A percentile compares a stretch with the other conserved stretches of the same genome.
These are phyloP conservation scores for Hippophae rhamnoides DNA, from an alignment of 306 rosid genomes.

Conservation along the genomic window DNA sequence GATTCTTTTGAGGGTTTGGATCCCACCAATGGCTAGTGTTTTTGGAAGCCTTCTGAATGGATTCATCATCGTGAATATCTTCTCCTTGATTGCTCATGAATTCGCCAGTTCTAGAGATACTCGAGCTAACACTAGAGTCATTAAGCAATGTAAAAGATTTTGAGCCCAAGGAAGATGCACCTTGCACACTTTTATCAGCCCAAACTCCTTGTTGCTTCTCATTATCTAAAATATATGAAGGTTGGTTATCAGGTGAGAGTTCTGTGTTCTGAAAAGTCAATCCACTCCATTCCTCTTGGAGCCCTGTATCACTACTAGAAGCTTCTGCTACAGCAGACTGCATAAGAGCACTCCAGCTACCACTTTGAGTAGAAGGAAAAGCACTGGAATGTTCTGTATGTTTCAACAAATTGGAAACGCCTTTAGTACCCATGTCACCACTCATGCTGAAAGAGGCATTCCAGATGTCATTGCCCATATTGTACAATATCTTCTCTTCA, in stretches of 20 bases:
- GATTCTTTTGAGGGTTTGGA: slow-evolving; percentile 22
- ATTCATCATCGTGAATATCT: slow-evolving; percentile 8
- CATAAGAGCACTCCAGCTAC: slow-evolving; percentile 64
- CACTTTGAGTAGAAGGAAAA: slow-evolving; percentile 39
- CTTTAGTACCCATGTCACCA: too few species aligned
- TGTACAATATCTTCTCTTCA: slow-evolving; percentile 33
- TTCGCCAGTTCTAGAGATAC: slow-evolving; percentile 41
- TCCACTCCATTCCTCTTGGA: slow-evolving; percentile 62
- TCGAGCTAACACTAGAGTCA: slow-evolving; percentile 33
- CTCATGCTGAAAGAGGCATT: too few species aligned
- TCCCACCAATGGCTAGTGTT: slow-evolving; percentile 28
- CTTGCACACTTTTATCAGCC: slow-evolving; percentile 40
- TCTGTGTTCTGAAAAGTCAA: slow-evolving; percentile 50
- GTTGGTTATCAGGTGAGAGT: slow-evolving; percentile 40
- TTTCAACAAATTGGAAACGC: too few species aligned
- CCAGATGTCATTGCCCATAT: too few species aligned
- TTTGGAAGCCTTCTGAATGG: slow-evolving; percentile 27
- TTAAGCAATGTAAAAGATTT: slow-evolving; percentile 28
- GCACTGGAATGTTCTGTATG: slow-evolving; percentile 10
- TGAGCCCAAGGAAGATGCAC: slow-evolving; percentile 36
- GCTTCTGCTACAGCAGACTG: slow-evolving; percentile 63
- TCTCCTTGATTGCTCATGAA: slow-evolving; percentile 3
- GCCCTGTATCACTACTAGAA: slow-evolving; percentile 52
- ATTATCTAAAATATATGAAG: slow-evolving; percentile 35
- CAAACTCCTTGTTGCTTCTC: slow-evolving; percentile 32